These are phyloP conservation scores for Fusarium sterilihyphosum DNA, from an alignment of 2,329 filamentous ascomycete species.

Conservation along the genomic window DNA sequence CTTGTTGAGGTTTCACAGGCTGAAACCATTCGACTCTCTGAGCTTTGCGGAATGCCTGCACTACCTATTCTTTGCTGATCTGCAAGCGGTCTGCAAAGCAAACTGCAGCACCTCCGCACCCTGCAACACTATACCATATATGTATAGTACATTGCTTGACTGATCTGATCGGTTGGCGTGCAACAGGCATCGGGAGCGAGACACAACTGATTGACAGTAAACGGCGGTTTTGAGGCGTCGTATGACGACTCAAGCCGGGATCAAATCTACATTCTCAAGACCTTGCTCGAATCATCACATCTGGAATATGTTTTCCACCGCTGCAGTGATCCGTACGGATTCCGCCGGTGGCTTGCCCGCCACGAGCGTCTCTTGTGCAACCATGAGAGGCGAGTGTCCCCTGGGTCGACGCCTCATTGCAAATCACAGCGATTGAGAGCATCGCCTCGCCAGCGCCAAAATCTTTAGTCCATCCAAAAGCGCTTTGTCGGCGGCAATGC, in stretches of 20 bases:
- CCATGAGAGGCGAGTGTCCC: conserved; percentile 23
- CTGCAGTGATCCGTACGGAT: conserved; percentile 10
- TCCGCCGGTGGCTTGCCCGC: conserved; percentile 30
- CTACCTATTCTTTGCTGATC: conserved; percentile 36
- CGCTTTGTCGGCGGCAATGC: background rate
- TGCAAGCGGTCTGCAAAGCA: conserved; percentile 37
- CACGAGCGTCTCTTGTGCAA: conserved; percentile 31
- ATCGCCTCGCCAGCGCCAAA: conserved; percentile 21
- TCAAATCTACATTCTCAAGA: conserved; percentile 5
- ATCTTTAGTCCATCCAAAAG: conserved; percentile 16
- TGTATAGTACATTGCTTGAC: conserved; percentile 1
- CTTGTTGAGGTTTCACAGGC: conserved; percentile 36
- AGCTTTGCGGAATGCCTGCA: conserved; percentile 27
- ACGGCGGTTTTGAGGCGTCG: conserved; percentile 11
- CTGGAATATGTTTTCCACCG: conserved; percentile 16
- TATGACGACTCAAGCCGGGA: conserved; percentile 15
- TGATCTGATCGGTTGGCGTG: conserved; percentile 12
- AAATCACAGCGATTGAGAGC: conserved; percentile 21
- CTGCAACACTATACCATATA: background rate
- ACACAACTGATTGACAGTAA: conserved; percentile 19
- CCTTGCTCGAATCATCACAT: conserved; percentile 9
- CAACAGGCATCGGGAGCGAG: conserved; percentile 17
- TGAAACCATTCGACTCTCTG: conserved; percentile 33
- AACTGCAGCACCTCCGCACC: conserved; percentile 29
- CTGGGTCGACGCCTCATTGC: conserved; percentile 28